Evolutionary conservation across 352 stramenopile genomes (phyloP).

Genomic region (Phytopythium helicoides): DNA sequence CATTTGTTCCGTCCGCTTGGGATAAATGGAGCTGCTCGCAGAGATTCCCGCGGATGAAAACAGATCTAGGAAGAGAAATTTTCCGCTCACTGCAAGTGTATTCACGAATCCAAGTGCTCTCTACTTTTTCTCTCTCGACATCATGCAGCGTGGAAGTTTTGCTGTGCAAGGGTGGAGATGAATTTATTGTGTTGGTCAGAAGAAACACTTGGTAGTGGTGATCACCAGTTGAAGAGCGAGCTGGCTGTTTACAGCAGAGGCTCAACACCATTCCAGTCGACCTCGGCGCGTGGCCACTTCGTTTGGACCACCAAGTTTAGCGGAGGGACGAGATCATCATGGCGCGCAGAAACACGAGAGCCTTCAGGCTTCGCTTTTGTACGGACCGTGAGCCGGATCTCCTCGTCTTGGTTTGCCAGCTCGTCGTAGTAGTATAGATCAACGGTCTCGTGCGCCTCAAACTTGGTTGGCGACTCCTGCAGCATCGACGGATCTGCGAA

Average conservation of each 20-base stretch:
- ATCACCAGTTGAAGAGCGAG: not conserved
- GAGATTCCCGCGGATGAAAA: too few relatives aligned
- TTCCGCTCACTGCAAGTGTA: too few relatives aligned
- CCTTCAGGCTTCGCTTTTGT: constrained; percentile 24
- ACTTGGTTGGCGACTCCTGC: constrained; percentile 17
- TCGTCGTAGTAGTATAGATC: constrained; percentile 90
- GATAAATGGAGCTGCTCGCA: too few relatives aligned
- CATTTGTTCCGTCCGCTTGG: too few relatives aligned
- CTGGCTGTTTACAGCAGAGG: constrained; percentile 61
- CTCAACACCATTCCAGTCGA: constrained; percentile 89
- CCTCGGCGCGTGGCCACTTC: constrained; percentile 69
- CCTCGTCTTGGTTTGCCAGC: constrained; percentile 87
- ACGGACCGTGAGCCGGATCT: constrained; percentile 64
- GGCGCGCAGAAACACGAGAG: constrained; percentile 17
- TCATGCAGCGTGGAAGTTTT: too few relatives aligned
- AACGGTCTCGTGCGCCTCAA: constrained; percentile 33
- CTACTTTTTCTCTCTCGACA: too few relatives aligned
- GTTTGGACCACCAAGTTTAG: constrained; percentile 90
- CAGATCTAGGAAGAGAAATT: too few relatives aligned
- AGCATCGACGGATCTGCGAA: constrained; percentile 39
- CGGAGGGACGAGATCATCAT: constrained; percentile 76
- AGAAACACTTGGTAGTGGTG: too few relatives aligned
- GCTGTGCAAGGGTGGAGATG: too few relatives aligned
- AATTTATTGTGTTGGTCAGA: too few relatives aligned
- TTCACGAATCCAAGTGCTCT: too few relatives aligned